These are phyloP conservation scores for Leccinellum albellum DNA, from an alignment of 768 basidiomycete species.

Conservation along the genomic window DNA sequence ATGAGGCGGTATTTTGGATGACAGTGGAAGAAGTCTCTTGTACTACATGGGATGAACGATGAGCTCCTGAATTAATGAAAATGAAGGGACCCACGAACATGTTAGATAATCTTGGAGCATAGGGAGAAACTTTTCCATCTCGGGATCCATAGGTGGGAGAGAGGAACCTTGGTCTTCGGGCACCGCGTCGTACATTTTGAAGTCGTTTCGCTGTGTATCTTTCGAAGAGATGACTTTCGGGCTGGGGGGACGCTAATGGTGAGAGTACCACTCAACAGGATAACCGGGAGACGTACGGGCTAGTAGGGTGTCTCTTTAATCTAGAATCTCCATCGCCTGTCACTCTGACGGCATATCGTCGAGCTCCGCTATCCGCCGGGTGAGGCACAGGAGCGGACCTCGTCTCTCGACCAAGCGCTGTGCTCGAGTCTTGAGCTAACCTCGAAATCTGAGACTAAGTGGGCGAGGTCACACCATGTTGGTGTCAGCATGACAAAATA, in stretches of 20 bases:
- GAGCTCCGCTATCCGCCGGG: constrained; percentile 36
- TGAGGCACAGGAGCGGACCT: constrained; percentile 10
- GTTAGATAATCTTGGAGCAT: constrained; percentile 72
- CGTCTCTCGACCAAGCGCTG: constrained; percentile 15
- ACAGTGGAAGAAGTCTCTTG: constrained; percentile 19
- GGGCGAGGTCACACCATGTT: neutral
- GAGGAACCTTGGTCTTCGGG: constrained; percentile 35
- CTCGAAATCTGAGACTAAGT: constrained; percentile 55
- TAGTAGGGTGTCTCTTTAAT: constrained; percentile 32
- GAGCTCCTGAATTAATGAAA: neutral
- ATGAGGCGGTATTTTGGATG: neutral
- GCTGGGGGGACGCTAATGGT: constrained; percentile 30
- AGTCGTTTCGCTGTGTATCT: constrained; percentile 42
- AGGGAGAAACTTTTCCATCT: constrained; percentile 76
- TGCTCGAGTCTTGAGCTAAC: constrained; percentile 41
- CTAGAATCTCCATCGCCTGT: constrained; percentile 9
- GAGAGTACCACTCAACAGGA: neutral
- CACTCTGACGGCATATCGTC: constrained; percentile 48
- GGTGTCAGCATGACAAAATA: neutral
- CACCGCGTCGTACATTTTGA: constrained; percentile 74
- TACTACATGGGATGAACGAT: constrained; percentile 16
- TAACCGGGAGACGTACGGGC: constrained; percentile 36
- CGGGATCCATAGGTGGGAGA: constrained; percentile 41
- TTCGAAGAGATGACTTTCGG: constrained; percentile 55
- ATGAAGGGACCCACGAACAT: constrained; percentile 37